Conservation (phyloP, 371 early-diverging fungal species). For the Rhizopus sp. region DNA sequence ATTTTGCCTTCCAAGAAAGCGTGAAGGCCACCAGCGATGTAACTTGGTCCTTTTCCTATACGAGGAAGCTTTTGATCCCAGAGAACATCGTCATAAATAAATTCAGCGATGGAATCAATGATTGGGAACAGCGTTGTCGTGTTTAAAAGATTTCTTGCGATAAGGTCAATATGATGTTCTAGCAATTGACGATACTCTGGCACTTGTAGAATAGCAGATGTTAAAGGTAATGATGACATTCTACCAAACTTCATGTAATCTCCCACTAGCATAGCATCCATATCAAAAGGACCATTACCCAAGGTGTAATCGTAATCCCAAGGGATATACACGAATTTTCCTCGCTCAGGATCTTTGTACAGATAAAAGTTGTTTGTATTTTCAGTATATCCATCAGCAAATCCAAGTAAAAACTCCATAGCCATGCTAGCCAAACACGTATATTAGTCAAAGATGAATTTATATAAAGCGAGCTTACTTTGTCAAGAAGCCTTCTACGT, state of each 20-base stretch:
- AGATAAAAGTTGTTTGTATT: slow-evolving; percentile 45
- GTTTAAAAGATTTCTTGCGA: slow-evolving; percentile 16
- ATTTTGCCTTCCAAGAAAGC: slow-evolving; percentile 2
- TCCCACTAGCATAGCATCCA: slow-evolving; percentile 25
- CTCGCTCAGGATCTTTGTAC: slow-evolving; percentile 26
- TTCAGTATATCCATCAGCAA: slow-evolving; percentile 35
- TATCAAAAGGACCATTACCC: slow-evolving; percentile 33
- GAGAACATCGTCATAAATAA: slow-evolving; percentile 29
- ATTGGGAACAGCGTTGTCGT: slow-evolving; percentile 13
- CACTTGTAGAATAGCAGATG: slow-evolving; percentile 21
- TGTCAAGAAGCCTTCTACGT: slow-evolving; percentile 34
- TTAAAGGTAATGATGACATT: slow-evolving; percentile 24
- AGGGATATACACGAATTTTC: slow-evolving; percentile 25
- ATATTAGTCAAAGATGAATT: background rate
- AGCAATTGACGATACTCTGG: slow-evolving; percentile 19
- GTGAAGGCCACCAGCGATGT: slow-evolving; percentile 2
- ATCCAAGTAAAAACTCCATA: slow-evolving; percentile 33
- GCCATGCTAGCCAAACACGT: slow-evolving; percentile 30
- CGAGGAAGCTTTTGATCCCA: slow-evolving; percentile 31
- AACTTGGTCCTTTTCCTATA: slow-evolving; percentile 14
- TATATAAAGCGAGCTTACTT: slow-evolving; percentile 21
- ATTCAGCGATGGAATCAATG: slow-evolving; percentile 22
- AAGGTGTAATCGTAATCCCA: slow-evolving; percentile 39
- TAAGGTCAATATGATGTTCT: slow-evolving; percentile 9
- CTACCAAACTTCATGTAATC: slow-evolving; percentile 29